phyloP scores from a whole-genome alignment of 2,329 filamentous ascomycete genomes.

The Tympanopsis confertula region DNA sequence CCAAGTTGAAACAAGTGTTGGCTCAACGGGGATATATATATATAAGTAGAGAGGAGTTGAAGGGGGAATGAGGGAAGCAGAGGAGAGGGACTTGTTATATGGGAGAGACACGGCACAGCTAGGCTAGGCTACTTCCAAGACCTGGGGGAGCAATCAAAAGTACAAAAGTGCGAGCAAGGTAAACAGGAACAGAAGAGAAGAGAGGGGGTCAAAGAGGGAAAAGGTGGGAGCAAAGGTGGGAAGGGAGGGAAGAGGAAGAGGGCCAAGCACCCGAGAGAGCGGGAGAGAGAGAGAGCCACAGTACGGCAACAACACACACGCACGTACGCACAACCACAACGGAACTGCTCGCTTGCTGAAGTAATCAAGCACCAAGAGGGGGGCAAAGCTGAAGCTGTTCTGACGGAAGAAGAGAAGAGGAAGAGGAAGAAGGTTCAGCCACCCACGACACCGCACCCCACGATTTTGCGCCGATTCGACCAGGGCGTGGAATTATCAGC shows the following conservation, averaged over 20 bases:
- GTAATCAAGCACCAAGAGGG: too few species aligned
- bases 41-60: conserved; percentile 1
- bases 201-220: conserved; percentile 3
- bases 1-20: too few species aligned
- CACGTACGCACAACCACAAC: not conserved
- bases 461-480: too few species aligned
- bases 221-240: conserved; percentile 11
- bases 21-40: conserved; percentile 13
- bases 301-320: too few species aligned
- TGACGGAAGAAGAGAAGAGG: not conserved
- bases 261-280: not conserved
- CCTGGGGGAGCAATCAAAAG: conserved; percentile 2
- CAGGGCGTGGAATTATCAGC: too few species aligned
- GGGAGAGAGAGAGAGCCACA: conserved; percentile 1
- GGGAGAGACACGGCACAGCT: not conserved
- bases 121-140: too few species aligned
- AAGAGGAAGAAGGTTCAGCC: too few species aligned
- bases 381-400: too few species aligned
- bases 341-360: too few species aligned
- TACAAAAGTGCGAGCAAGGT: conserved; percentile 6
- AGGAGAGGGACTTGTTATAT: not conserved
- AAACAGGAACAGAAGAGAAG: conserved; percentile 5
- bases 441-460: too few species aligned
- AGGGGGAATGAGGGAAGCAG: conserved; percentile 1
- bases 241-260: conserved; percentile 8